Percentiles rank a stretch among this genome's conserved stretches.
These are phyloP conservation scores for Schwanniomyces occidentalis DNA, from an alignment of 805 yeast genomes.

Conservation along the genomic window DNA sequence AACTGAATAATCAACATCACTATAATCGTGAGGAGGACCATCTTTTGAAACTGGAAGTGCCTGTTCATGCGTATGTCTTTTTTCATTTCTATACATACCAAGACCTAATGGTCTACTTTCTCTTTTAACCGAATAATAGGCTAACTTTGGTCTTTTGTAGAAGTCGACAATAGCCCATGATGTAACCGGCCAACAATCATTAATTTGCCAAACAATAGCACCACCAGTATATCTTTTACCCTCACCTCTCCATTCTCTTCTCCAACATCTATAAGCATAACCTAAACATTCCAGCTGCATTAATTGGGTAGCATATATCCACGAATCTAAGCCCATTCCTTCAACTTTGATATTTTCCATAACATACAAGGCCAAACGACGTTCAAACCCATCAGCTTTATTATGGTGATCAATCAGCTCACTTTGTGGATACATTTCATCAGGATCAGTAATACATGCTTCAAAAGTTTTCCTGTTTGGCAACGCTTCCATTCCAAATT, in stretches of 20 bases:
- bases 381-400: conserved; percentile 49
- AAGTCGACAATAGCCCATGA: conserved; percentile 52
- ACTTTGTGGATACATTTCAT: conserved; percentile 46
- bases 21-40: conserved; percentile 26
- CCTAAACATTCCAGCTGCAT: conserved; percentile 53
- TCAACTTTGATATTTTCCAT: conserved; percentile 43
- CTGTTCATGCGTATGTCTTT: conserved; percentile 6
- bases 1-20: conserved; percentile 20
- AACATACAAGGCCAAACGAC: conserved; percentile 47
- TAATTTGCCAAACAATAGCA: conserved; percentile 53
- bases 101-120: conserved; percentile 33
- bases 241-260: conserved; percentile 44
- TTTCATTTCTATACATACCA: conserved; percentile 33
- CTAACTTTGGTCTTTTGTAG: conserved; percentile 44
- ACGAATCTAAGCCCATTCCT: conserved; percentile 34
- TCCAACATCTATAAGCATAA: conserved; percentile 48
- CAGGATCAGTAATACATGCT: conserved; percentile 34
- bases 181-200: conserved; percentile 55
- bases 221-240: conserved; percentile 43
- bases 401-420: conserved; percentile 46
- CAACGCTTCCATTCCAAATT: conserved; percentile 54
- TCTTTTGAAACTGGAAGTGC: conserved; percentile 7
- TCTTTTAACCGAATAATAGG: conserved; percentile 48
- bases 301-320: conserved; percentile 54
- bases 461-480: conserved; percentile 40